Conservation (phyloP, 2,329 filamentous ascomycete species). For the Cadophora sp. region DNA sequence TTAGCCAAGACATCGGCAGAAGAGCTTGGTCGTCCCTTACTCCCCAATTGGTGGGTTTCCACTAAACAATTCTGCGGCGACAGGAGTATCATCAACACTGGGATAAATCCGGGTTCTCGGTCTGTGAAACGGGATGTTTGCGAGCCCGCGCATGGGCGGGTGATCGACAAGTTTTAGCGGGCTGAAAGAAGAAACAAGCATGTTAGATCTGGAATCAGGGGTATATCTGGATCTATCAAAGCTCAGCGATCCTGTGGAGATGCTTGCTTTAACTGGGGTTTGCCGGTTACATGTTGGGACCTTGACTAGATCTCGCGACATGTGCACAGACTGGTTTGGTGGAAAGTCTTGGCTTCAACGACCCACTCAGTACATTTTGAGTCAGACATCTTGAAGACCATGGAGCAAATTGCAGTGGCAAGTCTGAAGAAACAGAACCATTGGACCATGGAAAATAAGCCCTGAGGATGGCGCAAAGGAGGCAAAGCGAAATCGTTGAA, state of each 20-base stretch:
- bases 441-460: neutral
- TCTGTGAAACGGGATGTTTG: slow-evolving; percentile 7
- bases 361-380: neutral
- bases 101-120: neutral
- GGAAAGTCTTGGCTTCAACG: neutral
- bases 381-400: no score
- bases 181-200: neutral
- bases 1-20: slow-evolving; percentile 2
- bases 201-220: neutral
- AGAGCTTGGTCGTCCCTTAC: neutral
- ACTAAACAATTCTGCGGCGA: neutral
- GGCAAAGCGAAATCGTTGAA: no score
- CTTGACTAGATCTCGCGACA: neutral
- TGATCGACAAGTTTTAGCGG: neutral
- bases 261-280: neutral
- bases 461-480: no score
- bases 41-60: neutral
- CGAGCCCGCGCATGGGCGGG: slow-evolving; percentile 3
- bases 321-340: slow-evolving; percentile 6
- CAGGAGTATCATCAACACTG: neutral
- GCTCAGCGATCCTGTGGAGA: slow-evolving; percentile 4
- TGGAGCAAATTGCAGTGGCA: neutral
- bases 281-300: neutral
- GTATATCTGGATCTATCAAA: slow-evolving; percentile 4
- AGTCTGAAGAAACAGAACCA: neutral